Conservation (phyloP, 495 filamentous ascomycete species). For the Penicillium macrosclerotiorum region DNA sequence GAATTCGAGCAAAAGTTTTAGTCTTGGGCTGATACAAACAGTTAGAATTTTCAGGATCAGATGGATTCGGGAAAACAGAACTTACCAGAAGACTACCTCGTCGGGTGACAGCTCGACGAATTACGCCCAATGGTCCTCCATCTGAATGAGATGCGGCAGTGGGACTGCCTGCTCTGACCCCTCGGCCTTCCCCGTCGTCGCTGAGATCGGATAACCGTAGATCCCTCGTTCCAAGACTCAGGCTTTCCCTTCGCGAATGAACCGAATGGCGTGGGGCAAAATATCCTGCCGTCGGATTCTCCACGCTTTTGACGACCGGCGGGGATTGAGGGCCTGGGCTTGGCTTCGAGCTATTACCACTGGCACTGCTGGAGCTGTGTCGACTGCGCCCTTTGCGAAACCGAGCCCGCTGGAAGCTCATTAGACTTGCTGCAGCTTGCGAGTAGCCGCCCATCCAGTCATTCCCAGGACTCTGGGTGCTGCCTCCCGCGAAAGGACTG, state of each 20-base stretch:
- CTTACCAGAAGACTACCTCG: constrained; percentile 84
- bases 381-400: constrained; percentile 55
- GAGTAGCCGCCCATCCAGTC: constrained; percentile 63
- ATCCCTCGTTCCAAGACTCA: constrained; percentile 83
- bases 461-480: constrained; percentile 47
- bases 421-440: constrained; percentile 65
- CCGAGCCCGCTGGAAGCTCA: constrained; percentile 72
- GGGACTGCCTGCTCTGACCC: constrained; percentile 44
- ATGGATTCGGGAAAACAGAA: too few relatives aligned
- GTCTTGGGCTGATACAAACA: constrained; percentile 70
- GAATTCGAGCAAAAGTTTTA: constrained; percentile 89
- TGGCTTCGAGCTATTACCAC: constrained; percentile 65
- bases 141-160: constrained; percentile 37
- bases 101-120: constrained; percentile 71
- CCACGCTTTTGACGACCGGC: constrained; percentile 61
- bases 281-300: constrained; percentile 47
- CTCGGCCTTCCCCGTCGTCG: constrained; percentile 65
- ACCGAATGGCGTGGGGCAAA: constrained; percentile 46
- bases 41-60: too few relatives aligned
- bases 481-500: constrained; percentile 46
- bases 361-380: constrained; percentile 69
- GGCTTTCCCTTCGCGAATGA: constrained; percentile 71
- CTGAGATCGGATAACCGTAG: constrained; percentile 82
- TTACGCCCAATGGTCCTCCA: constrained; percentile 47
- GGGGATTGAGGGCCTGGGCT: constrained; percentile 64